Conservation (phyloP, 192 early-diverging fungal genomes). For the Cetraspora pellucida region DNA sequence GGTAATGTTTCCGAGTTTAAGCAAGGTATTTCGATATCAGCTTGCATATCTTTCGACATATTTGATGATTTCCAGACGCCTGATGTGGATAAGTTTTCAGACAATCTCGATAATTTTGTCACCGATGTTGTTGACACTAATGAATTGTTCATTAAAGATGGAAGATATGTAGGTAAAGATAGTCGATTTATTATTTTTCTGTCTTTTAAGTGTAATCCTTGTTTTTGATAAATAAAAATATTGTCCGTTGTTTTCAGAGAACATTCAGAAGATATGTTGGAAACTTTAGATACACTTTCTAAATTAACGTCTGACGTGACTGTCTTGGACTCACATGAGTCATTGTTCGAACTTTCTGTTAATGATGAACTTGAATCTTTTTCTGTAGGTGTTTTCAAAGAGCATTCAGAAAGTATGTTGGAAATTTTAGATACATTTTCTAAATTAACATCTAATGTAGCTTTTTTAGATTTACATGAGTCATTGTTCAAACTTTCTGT, state of each 20-base stretch:
- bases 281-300: too few relatives aligned
- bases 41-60: not conserved
- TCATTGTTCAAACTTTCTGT: too few relatives aligned
- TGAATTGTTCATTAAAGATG: not conserved
- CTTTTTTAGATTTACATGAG: too few relatives aligned
- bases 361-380: not conserved
- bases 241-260: too few relatives aligned
- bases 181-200: not conserved
- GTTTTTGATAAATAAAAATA: too few relatives aligned
- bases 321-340: too few relatives aligned
- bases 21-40: not conserved
- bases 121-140: not conserved
- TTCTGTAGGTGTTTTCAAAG: not conserved
- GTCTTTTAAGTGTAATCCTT: not conserved
- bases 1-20: not conserved
- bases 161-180: not conserved
- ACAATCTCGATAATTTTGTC: not conserved
- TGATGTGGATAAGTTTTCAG: not conserved
- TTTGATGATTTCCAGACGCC: not conserved
- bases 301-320: too few relatives aligned
- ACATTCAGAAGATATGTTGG: too few relatives aligned
- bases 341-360: too few relatives aligned
- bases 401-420: too few relatives aligned
- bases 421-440: too few relatives aligned
- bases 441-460: too few relatives aligned